These are phyloP conservation scores for Pyrenopolyporus hunteri DNA, from an alignment of 495 filamentous ascomycete genomes.

Conservation along the genomic window DNA sequence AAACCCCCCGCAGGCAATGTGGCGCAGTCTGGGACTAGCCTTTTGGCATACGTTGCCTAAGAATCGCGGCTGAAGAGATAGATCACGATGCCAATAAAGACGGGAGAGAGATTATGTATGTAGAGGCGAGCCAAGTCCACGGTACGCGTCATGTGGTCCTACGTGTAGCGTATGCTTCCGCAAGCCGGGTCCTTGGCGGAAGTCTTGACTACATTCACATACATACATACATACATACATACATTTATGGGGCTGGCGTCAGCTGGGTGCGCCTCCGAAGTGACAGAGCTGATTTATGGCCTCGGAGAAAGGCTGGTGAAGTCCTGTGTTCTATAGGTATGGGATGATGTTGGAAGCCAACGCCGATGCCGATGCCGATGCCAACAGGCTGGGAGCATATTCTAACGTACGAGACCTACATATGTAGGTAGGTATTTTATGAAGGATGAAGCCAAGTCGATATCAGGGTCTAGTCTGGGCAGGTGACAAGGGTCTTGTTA, in stretches of 20 bases:
- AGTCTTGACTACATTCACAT: slow-evolving; percentile 19
- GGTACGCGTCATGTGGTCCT: slow-evolving; percentile 23
- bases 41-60: background rate
- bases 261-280: background rate
- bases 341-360: no score
- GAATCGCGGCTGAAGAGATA: background rate
- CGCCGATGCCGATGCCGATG: no score
- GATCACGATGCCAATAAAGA: background rate
- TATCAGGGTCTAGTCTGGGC: no score
- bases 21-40: slow-evolving; percentile 2
- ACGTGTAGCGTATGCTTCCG: slow-evolving; percentile 4
- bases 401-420: no score
- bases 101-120: background rate
- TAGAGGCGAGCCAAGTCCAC: background rate
- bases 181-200: slow-evolving; percentile 18
- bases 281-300: background rate
- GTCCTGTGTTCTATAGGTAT: no score
- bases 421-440: no score
- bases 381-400: no score
- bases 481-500: no score
- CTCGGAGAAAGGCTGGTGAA: background rate
- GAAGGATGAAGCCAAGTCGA: no score
- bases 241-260: slow-evolving; percentile 3
- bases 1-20: slow-evolving; percentile 1
- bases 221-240: no score